A percentile compares a stretch with the other conserved stretches of the same genome.
These are phyloP conservation scores for Aspergillus sp. DNA, from an alignment of 2,329 filamentous ascomycete genomes.

Conservation along the genomic window DNA sequence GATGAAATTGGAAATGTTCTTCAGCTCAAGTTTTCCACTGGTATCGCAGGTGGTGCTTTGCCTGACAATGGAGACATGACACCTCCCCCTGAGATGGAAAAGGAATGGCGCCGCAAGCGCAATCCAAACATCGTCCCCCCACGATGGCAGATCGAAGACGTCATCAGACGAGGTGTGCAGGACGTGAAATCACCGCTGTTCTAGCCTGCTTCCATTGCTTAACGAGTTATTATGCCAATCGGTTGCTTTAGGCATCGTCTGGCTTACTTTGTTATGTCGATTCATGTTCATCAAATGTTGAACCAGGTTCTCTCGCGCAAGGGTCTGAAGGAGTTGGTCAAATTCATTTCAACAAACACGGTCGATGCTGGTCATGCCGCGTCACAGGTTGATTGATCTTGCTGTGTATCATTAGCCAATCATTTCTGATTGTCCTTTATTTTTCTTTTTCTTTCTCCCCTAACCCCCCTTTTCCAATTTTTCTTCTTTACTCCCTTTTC, in stretches of 20 bases:
- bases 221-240: too few species aligned
- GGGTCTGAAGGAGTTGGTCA: slow-evolving; percentile 6
- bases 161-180: slow-evolving; percentile 67
- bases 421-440: slow-evolving; percentile 4
- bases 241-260: slow-evolving; percentile 1
- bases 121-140: slow-evolving; percentile 58
- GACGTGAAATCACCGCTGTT: slow-evolving; percentile 70
- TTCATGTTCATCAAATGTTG: slow-evolving; percentile 1
- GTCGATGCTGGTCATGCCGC: slow-evolving; percentile 33
- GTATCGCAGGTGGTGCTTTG: slow-evolving; percentile 81
- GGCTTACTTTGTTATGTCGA: slow-evolving; percentile 1
- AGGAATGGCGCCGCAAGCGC: slow-evolving; percentile 54
- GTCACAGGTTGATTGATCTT: slow-evolving; percentile 14
- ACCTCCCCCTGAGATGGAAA: slow-evolving; percentile 60
- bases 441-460: slow-evolving; percentile 2
- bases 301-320: slow-evolving; percentile 7
- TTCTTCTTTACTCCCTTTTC: not conserved
- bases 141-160: slow-evolving; percentile 72
- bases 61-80: slow-evolving; percentile 68
- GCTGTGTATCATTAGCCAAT: slow-evolving; percentile 11
- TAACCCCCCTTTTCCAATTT: not conserved
- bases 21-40: slow-evolving; percentile 95
- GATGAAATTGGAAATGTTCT: slow-evolving; percentile 89
- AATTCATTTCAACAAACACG: slow-evolving; percentile 15
- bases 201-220: slow-evolving; percentile 35